Base-by-base conservation (phyloP, 1,139 yeast species). In the Pichia terricola region DNA sequence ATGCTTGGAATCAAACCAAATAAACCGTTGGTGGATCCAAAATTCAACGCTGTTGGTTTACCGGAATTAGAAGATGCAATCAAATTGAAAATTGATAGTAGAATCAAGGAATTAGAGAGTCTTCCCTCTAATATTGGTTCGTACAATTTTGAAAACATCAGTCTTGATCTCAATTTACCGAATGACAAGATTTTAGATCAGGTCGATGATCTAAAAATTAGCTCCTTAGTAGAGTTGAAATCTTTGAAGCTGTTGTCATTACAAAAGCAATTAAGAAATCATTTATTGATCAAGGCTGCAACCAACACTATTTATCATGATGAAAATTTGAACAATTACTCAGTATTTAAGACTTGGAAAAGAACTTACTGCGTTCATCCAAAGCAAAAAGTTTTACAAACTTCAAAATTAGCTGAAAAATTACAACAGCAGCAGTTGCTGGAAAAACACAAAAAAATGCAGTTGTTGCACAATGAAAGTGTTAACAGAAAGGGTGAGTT, bases 181-280 rank as follows among this genome's bases (percentile, higher is more conserved):
- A 73, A 88, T 45, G 72, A 75, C 44, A 72, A 72, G 45, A 70
- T 77, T 35, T 66, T 75, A 46, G 82, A 80, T 59, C 61, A 76
- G 52, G 53, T 63, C 55, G 54, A 67, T 60, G 58, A 58, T 58
- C 43, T 56, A 36, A 58, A 60, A 47, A 53, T 61, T 27, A 81
- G 78, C 54, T 76, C 87, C 0, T 83, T 94, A 37, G 70, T 89
- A 33, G 98, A 94, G 64, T 70, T 91, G 53, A 94, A 89, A 63
- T 71, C 89, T 0, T 71, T 91, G 53, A 79, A 88, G 50, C 66
- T 89, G 34, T 71, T 94, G 49, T 74, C 91, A 1, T 82, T 85
- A 55, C 99, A 94, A 59, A 89, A 89, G 59, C 81, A 82, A 42
- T 58, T 91, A 50, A 83, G 95, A 55, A 88, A 86, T 58, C 78